phyloP scores from a whole-genome alignment of 805 yeast species.

The Saturnispora zaruensis region DNA sequence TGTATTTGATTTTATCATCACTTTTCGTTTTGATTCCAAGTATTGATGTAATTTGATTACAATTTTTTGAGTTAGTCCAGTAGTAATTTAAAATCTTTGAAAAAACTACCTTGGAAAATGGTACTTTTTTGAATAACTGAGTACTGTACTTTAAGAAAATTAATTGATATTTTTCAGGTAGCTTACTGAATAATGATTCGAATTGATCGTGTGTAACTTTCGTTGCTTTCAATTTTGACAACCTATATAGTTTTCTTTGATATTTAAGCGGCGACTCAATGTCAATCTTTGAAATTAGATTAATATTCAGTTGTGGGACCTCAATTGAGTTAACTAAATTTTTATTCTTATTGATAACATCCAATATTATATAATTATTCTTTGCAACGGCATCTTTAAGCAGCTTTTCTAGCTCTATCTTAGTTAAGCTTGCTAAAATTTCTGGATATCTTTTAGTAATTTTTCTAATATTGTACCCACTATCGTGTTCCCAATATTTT shows the following conservation, averaged over 20 bases:
- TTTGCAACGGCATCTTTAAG: background rate
- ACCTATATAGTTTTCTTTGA: background rate
- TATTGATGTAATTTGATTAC: background rate
- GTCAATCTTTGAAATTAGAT: background rate
- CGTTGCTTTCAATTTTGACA: background rate
- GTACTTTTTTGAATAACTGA: background rate
- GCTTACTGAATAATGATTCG: background rate
- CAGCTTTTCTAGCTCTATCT: background rate
- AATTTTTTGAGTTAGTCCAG: background rate
- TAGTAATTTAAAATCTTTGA: background rate
- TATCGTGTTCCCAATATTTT: background rate
- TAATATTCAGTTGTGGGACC: background rate
- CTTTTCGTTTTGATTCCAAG: background rate
- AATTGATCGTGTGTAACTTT: background rate
- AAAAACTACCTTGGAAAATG: background rate
- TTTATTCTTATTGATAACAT: background rate
- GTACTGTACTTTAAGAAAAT: background rate
- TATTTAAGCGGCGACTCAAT: background rate
- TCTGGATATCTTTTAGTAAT: background rate
- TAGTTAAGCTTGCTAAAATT: background rate
- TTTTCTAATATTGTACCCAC: background rate
- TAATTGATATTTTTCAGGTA: background rate
- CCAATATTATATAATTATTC: background rate
- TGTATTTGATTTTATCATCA: background rate
- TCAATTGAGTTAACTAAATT: background rate